Evolutionary conservation across 208 protist species (phyloP), one percentile per base, ranked within the genome.

Genomic region (Leishmania aethiopica): DNA sequence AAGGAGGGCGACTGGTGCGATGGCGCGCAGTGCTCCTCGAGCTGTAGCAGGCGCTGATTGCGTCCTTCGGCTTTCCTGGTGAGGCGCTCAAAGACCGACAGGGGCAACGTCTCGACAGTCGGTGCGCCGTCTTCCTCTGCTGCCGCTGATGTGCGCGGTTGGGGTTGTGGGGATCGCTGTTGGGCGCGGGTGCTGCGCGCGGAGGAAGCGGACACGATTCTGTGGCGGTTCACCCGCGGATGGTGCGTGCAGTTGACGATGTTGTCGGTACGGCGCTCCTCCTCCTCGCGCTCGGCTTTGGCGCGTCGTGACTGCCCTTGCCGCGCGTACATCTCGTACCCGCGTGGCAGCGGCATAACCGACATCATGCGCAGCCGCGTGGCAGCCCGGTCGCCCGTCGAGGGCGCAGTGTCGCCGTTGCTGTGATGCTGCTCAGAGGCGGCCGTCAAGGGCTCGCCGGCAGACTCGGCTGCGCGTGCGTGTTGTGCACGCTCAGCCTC

Each of bases 81-180:
- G 4, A 84, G 80, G 7, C 86, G 83, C 3, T 84, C 76, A 53
- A 84, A 84, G 4, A 82, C 82, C 5, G 78, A 66, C 47, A 25
- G 17, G 3, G 47, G 1, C 42, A 22, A 45, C 10, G 22, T 3
- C 8, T 19, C 35, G 22, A 8, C 19, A 73, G 37, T 42, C 32
- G 69, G 19, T 19, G 69, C 69, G 8, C 11, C 28, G 28, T n/a
- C 69, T 7, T 55, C 45, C 28, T 15, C 67, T 22, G 28, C 40
- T 70, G 62, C 55, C n/a, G 55, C 42, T 64, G 42, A 42, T 67
- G 74, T 13, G 40, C 45, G 35, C 13, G 25, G 35, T 35, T 19
- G 40, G 5, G 69, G 42, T 6, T 73, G n/a, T 42, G 42, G 15
- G 49, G 28, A 25, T 40, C 15, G 67, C 37, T 66, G 17, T 35